Base-by-base conservation (phyloP, 1,284 basidiomycete species). In the Apiotrichum veenhuisii region DNA sequence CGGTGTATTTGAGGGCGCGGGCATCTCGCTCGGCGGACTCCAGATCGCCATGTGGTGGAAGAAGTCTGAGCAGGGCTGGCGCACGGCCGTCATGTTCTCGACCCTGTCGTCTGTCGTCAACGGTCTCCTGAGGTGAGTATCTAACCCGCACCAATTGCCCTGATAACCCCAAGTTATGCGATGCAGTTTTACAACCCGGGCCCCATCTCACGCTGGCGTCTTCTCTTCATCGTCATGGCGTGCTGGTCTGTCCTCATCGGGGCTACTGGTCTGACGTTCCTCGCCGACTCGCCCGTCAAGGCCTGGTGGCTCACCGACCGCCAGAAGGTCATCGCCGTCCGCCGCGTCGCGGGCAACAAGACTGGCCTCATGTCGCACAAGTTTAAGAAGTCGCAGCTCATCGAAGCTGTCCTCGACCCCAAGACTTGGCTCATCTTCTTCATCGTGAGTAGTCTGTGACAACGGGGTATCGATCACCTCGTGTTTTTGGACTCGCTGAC, bases 301-400 rank as follows among this genome's bases (percentile, higher is more conserved):
- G 63, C 66, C 3, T 61, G 65, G 59, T 70, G 66, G 64, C 59
- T 70, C 27, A 66, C 61, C 20, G 40, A 50, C 10, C 56, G 68
- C 11, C 56, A 70, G 41, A 61, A 55, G 11, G 56, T 55, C 36
- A 64, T 65, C 36, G 62, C 62, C 22, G 37, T 54, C 2, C 47
- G 50, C 37, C 56, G 64, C 22, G 14, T 58, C 18, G 57, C 52
- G 2, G 38, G 22, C 14, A 65, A 64, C 49, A 50, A 57, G 4
- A 67, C 68, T 0, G 68, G 68, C 12, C 53, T 67, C 37, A 55
- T 59, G 33, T 64, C 61, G 37, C 48, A 54, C 38, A 50, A 38
- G 47, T 30, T 56, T 30, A 62, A 64, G 45, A 18, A 12, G 22
- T 27, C 22, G 1, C 66, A 66, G 36, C 42, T 64, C 20, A 38